phyloP scores from a whole-genome alignment of 2,329 filamentous ascomycete species.

The Neocucurbitaria cava region DNA sequence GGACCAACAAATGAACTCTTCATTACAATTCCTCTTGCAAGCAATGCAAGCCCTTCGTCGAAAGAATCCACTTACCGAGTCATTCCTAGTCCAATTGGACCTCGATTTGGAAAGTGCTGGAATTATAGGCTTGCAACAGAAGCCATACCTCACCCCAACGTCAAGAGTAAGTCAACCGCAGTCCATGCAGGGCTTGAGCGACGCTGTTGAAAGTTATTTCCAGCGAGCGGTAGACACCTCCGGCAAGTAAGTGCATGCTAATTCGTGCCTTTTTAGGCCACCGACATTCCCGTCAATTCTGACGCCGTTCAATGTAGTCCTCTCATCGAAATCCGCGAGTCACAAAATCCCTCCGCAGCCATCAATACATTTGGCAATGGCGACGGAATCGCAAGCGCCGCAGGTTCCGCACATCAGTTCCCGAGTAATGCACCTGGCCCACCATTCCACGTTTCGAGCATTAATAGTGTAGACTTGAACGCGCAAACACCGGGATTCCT shows the following conservation, averaged over 20 bases:
- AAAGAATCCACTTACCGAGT: constrained; percentile 90
- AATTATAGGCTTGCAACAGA: constrained; percentile 49
- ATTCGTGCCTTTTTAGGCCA: constrained; percentile 15
- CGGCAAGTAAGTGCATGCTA: constrained; percentile 23
- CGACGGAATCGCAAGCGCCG: background rate
- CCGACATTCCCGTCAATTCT: constrained; percentile 27
- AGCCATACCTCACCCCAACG: constrained; percentile 53
- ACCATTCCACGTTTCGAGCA: constrained; percentile 31
- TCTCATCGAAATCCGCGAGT: constrained; percentile 45
- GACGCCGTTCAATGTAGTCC: constrained; percentile 41
- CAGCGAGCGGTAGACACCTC: background rate
- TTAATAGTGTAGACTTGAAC: constrained; percentile 32
- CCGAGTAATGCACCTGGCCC: constrained; percentile 19
- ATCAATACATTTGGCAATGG: constrained; percentile 38
- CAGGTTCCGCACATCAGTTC: constrained; percentile 15
- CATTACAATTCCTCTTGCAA: constrained; percentile 86
- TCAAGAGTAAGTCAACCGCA: constrained; percentile 12
- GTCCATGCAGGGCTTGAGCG: constrained; percentile 6
- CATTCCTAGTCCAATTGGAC: constrained; percentile 91
- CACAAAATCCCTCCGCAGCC: constrained; percentile 31
- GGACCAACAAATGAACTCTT: constrained; percentile 78
- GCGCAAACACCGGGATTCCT: constrained; percentile 22
- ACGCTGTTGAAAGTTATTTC: constrained; percentile 5
- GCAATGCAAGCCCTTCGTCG: constrained; percentile 90
- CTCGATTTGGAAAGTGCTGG: constrained; percentile 83